A percentile compares a stretch with the other conserved stretches of the same genome.
phyloP scores from a whole-genome alignment of 257 asterid genomes.

The Prunella vulgaris region DNA sequence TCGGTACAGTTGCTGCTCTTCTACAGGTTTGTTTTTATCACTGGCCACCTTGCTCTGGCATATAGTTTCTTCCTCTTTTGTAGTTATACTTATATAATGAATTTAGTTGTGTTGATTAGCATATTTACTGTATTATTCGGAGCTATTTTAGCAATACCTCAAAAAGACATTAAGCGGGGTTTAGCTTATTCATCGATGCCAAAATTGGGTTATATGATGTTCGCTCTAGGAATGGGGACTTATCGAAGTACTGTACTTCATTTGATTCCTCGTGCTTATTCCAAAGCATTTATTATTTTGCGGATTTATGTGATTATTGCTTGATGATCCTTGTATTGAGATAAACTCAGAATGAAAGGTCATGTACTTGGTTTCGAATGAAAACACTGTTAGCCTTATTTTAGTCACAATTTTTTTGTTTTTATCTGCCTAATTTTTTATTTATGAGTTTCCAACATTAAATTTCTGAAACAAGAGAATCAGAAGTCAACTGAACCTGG shows the following conservation, averaged over 20 bases:
- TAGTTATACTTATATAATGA: background rate
- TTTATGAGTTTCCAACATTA: background rate
- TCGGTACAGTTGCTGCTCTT: slow-evolving; percentile 82
- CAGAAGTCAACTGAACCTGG: background rate
- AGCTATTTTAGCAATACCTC: background rate
- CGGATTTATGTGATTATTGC: background rate
- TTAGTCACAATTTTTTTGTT: background rate
- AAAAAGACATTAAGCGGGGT: background rate
- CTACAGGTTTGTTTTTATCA: slow-evolving; percentile 53
- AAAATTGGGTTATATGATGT: background rate
- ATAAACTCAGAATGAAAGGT: background rate
- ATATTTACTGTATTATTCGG: background rate
- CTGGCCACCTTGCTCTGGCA: background rate
- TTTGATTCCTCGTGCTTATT: background rate
- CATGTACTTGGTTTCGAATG: background rate
- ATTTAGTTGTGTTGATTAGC: background rate
- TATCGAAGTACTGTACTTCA: background rate
- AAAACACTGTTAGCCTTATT: background rate
- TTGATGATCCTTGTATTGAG: slow-evolving; percentile 9
- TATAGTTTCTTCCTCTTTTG: background rate
- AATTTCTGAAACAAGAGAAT: background rate
- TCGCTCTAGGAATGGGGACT: background rate
- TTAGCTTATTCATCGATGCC: background rate
- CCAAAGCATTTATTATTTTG: background rate
- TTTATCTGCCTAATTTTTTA: background rate